Conservation (phyloP, 106 monocot species). For the Hemerocallis citrina region DNA sequence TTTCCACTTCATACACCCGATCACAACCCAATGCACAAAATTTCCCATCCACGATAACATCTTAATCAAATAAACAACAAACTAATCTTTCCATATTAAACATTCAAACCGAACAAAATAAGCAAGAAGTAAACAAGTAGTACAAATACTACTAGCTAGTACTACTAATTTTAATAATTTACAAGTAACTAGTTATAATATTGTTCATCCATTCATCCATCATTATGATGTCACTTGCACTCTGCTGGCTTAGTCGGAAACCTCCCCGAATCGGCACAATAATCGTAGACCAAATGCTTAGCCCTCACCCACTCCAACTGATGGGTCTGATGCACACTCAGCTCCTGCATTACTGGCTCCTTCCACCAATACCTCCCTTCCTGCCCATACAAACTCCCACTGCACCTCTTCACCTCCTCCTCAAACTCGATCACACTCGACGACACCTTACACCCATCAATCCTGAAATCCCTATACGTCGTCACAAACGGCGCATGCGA, state of each 20-base stretch:
- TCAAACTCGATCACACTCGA: neutral
- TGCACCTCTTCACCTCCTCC: constrained; percentile 38
- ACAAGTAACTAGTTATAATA: too few species aligned
- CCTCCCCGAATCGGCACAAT: constrained; percentile 48
- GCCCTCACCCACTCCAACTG: constrained; percentile 82
- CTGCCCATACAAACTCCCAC: constrained; percentile 28
- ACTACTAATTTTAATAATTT: too few species aligned
- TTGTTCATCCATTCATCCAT: too few species aligned
- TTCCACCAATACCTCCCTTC: constrained; percentile 62
- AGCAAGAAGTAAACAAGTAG: too few species aligned
- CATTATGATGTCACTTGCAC: too few species aligned
- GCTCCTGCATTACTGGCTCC: constrained; percentile 57
- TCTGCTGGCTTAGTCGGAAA: constrained; percentile 56
- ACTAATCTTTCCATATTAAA: too few species aligned
- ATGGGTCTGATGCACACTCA: constrained; percentile 85
- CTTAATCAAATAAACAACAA: too few species aligned
- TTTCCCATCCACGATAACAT: too few species aligned
- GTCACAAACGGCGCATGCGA: constrained; percentile 79
- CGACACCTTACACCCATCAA: constrained; percentile 43
- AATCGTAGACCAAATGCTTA: constrained; percentile 77
- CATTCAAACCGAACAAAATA: too few species aligned
- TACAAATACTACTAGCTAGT: too few species aligned
- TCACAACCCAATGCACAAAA: too few species aligned
- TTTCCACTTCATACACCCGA: too few species aligned
- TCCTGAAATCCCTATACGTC: constrained; percentile 36